Evolutionary conservation across 441 rosid genomes (phyloP).

Genomic region (Arabidopsis hybrid): DNA sequence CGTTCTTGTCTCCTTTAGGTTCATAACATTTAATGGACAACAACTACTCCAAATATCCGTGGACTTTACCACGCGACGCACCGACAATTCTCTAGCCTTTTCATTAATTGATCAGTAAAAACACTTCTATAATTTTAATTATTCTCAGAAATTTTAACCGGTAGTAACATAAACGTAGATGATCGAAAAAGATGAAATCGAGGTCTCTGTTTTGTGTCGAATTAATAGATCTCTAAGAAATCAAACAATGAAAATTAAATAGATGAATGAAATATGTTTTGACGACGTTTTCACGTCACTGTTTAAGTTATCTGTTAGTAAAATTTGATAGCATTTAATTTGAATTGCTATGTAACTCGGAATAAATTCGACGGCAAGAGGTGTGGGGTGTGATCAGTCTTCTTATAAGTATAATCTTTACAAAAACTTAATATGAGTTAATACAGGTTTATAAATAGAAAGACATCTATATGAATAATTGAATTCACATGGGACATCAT

Average conservation of each 20-base stretch:
- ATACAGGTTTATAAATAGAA: neutral
- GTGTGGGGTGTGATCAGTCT: neutral
- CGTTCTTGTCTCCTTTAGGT: conserved; percentile 19
- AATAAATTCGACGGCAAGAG: neutral
- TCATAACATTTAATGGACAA: conserved; percentile 30
- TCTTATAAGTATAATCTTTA: neutral
- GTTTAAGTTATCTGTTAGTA: neutral
- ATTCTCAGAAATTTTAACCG: neutral
- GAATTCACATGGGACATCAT: conserved; percentile 8
- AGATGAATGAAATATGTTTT: neutral
- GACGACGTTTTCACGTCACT: neutral
- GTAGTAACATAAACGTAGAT: neutral
- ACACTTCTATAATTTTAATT: neutral
- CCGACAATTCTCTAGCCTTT: conserved; percentile 23
- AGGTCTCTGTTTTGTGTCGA: neutral
- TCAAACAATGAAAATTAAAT: neutral
- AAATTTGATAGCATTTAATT: neutral
- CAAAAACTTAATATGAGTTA: neutral
- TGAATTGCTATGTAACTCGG: neutral
- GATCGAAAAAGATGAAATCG: neutral
- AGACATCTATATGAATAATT: neutral
- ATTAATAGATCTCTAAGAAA: neutral
- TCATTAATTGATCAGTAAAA: neutral
- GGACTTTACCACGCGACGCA: conserved; percentile 28
- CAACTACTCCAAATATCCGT: conserved; percentile 18